Conservation (phyloP, 2,329 filamentous ascomycete species). For the Trichoderma semiorbis region DNA sequence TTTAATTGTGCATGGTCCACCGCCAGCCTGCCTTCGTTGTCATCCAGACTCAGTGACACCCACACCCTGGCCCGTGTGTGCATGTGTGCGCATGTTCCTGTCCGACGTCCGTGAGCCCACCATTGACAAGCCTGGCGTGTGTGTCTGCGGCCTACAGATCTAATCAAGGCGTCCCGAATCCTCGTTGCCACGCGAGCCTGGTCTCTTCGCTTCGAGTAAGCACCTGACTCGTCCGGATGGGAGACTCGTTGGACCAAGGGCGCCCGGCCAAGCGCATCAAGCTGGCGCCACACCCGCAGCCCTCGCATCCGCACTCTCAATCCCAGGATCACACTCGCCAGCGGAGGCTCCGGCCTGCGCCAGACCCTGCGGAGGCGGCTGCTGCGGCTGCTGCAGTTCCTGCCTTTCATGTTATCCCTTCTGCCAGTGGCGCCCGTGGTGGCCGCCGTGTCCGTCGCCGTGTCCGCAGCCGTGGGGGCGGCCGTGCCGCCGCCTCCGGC, state of each 20-base stretch:
- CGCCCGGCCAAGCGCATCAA: constrained; percentile 26
- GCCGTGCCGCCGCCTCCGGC: neutral
- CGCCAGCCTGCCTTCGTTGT: neutral
- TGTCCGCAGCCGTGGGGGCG: neutral
- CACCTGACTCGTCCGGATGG: constrained; percentile 20
- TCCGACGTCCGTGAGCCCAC: neutral
- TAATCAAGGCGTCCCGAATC: neutral
- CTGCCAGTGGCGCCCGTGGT: neutral
- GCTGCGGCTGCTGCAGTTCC: neutral
- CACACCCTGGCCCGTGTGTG: neutral
- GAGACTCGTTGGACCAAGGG: constrained; percentile 14
- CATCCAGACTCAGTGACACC: constrained; percentile 3
- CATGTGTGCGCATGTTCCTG: constrained; percentile 4
- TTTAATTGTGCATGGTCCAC: constrained; percentile 1
- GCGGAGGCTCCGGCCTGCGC: neutral
- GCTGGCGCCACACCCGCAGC: constrained; percentile 16
- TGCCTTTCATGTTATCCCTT: neutral
- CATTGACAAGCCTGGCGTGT: neutral
- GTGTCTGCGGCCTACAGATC: neutral
- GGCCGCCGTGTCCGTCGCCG: neutral
- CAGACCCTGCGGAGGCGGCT: neutral
- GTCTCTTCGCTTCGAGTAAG: neutral
- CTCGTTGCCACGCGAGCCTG: neutral
- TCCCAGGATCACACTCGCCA: neutral
- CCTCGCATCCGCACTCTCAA: neutral